A percentile compares a stretch with the other conserved stretches of the same genome.
Evolutionary conservation across 257 asterid species (phyloP).

Genomic region (Przewalskia tangutica): DNA sequence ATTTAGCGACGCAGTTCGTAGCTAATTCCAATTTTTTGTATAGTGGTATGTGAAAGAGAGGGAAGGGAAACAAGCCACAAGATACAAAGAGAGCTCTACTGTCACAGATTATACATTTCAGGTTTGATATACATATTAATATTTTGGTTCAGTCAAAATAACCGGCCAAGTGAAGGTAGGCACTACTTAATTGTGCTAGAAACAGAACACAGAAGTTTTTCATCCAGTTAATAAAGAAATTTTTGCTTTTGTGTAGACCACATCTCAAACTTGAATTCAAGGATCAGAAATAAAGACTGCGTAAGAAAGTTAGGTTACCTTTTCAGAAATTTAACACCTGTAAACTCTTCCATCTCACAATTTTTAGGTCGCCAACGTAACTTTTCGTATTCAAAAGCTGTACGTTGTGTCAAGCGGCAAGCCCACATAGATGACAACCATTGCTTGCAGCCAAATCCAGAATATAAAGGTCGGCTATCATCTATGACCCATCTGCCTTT

Average conservation of each 20-base stretch:
- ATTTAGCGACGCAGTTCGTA: no score
- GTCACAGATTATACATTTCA: neutral
- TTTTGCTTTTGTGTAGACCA: neutral
- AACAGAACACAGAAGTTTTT: neutral
- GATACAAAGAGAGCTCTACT: neutral
- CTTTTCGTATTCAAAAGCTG: slow-evolving; percentile 79
- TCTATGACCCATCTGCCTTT: slow-evolving; percentile 82
- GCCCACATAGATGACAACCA: slow-evolving; percentile 99
- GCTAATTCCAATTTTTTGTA: neutral
- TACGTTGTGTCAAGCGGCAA: slow-evolving; percentile 82
- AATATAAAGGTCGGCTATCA: slow-evolving; percentile 57
- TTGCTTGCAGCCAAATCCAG: slow-evolving; percentile 80
- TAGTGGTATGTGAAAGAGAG: neutral
- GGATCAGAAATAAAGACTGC: neutral
- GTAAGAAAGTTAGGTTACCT: slow-evolving; percentile 25
- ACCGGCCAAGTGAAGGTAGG: neutral
- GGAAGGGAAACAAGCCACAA: neutral
- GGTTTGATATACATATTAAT: neutral
- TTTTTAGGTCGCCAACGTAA: slow-evolving; percentile 74
- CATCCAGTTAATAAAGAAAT: neutral
- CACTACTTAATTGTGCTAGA: neutral
- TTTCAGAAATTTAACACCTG: slow-evolving; percentile 49
- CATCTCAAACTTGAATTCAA: neutral
- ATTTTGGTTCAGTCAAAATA: neutral
- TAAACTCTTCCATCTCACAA: slow-evolving; percentile 65